These are phyloP conservation scores for Thielaviopsis populi DNA, from an alignment of 2,329 filamentous ascomycete genomes.

Conservation along the genomic window DNA sequence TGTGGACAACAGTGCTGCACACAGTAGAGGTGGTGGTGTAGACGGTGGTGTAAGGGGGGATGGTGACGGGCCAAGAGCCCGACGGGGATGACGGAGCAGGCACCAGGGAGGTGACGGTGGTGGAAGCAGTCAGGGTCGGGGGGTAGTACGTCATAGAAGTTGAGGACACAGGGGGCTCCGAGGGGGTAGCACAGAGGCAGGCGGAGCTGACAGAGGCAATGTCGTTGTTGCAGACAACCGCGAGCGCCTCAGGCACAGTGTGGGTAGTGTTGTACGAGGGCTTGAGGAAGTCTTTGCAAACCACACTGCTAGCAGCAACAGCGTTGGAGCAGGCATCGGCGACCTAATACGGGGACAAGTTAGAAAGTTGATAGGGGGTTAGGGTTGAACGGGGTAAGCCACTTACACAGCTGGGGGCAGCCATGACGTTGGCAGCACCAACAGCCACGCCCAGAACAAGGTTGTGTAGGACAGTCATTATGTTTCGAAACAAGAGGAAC, in stretches of 20 bases:
- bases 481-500: not conserved
- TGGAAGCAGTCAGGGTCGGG: not conserved
- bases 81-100: not conserved
- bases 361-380: no score
- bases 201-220: slow-evolving; percentile 43
- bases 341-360: no score
- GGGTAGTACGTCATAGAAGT: not conserved
- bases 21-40: slow-evolving; percentile 41
- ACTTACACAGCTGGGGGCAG: slow-evolving; percentile 12
- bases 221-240: slow-evolving; percentile 26
- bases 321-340: slow-evolving; percentile 15
- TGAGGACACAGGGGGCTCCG: not conserved
- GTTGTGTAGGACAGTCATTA: slow-evolving; percentile 13
- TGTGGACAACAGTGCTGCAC: slow-evolving; percentile 43
- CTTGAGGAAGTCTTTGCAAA: slow-evolving; percentile 21
- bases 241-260: slow-evolving; percentile 21
- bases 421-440: not conserved
- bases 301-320: slow-evolving; percentile 24
- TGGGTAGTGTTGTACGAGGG: slow-evolving; percentile 19
- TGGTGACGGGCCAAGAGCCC: not conserved
- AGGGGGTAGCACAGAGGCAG: slow-evolving; percentile 48
- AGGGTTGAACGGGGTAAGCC: not conserved
- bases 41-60: slow-evolving; percentile 31
- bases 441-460: slow-evolving; percentile 8
- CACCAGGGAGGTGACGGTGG: not conserved